Evolutionary conservation across 2,329 filamentous ascomycete species (phyloP).

Genomic region (Chaetomiaceae sp.): DNA sequence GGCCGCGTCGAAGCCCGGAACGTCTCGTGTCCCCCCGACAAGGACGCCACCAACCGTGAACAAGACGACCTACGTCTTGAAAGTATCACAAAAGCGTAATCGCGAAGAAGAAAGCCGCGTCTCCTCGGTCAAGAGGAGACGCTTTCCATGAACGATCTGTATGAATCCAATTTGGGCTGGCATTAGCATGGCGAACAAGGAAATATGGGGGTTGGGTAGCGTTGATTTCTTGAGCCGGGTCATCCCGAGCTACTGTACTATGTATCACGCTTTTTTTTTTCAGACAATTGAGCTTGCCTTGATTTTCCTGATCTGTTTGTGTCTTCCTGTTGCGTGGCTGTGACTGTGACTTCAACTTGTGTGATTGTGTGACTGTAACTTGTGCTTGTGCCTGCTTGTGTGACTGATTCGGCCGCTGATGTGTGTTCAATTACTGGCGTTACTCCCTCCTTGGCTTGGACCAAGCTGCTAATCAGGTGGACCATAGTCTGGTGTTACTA

Average conservation of each 20-base stretch:
- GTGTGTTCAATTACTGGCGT: no score
- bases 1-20: slow-evolving; percentile 20
- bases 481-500: no score
- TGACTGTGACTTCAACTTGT: no score
- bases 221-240: slow-evolving; percentile 6
- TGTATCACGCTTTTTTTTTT: slow-evolving; percentile 4
- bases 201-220: background rate
- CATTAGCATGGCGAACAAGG: slow-evolving; percentile 10
- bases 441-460: no score
- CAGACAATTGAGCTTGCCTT: slow-evolving; percentile 8
- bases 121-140: background rate
- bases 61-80: slow-evolving; percentile 20
- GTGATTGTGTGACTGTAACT: no score
- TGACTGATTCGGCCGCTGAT: no score
- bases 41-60: slow-evolving; percentile 16
- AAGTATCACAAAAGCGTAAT: slow-evolving; percentile 21
- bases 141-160: slow-evolving; percentile 12
- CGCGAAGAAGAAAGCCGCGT: slow-evolving; percentile 4
- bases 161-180: slow-evolving; percentile 10
- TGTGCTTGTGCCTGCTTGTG: no score
- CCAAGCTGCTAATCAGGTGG: no score
- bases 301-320: background rate
- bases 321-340: no score
- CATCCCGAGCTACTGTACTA: background rate
- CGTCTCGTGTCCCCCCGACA: slow-evolving; percentile 20